These are phyloP conservation scores for Spiraea crenata DNA, from an alignment of 331 rosid species.

Conservation along the genomic window DNA sequence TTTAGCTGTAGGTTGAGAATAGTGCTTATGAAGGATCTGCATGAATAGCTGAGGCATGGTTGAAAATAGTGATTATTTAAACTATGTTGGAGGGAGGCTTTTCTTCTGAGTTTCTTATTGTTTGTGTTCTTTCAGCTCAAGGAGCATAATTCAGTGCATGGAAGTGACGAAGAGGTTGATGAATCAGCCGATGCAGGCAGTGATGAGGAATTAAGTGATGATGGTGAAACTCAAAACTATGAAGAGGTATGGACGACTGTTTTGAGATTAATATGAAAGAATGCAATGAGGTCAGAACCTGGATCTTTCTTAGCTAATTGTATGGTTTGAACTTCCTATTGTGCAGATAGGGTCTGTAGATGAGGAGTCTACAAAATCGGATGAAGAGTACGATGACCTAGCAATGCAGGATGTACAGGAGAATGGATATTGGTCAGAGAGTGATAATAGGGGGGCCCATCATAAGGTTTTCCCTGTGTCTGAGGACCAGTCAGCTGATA, in stretches of 20 bases:
- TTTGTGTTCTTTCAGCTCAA: conserved; percentile 50
- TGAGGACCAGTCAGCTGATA: conserved; percentile 25
- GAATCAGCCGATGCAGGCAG: conserved; percentile 73
- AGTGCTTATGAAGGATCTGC: neutral
- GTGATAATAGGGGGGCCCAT: conserved; percentile 41
- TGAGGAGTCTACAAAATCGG: conserved; percentile 94
- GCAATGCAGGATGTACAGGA: conserved; percentile 72
- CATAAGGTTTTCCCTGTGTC: conserved; percentile 27
- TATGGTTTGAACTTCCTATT: neutral
- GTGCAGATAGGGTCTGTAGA: conserved; percentile 88
- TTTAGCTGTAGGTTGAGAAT: conserved; percentile 9
- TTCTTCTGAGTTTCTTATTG: conserved; percentile 12
- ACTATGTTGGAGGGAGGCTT: neutral
- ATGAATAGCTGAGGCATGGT: neutral
- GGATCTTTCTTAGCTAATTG: neutral
- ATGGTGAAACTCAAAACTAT: conserved; percentile 34
- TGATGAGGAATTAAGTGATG: conserved; percentile 88
- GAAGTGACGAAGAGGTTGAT: conserved; percentile 93
- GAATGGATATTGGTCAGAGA: conserved; percentile 55
- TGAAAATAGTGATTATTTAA: no score
- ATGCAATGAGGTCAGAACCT: neutral
- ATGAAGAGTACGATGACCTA: conserved; percentile 94
- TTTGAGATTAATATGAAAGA: neutral
- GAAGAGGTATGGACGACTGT: conserved; percentile 66
- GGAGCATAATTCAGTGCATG: conserved; percentile 80